Percentiles rank a stretch among this genome's conserved stretches.
Evolutionary conservation across 179 eudicot genomes (phyloP).

Genomic region (Sideroxylon spinosum): DNA sequence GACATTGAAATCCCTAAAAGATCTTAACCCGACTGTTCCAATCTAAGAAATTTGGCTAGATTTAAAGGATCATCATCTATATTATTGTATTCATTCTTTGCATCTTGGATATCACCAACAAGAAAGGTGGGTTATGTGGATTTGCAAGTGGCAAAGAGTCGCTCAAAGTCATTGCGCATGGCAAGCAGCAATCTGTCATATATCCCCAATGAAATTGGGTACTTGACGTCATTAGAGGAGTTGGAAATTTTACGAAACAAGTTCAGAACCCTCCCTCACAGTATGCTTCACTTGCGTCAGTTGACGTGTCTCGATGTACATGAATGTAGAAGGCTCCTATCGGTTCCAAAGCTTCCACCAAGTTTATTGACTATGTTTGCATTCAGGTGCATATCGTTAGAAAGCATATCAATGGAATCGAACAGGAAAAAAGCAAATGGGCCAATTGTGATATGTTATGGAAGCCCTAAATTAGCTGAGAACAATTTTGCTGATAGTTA

Average conservation of each 20-base stretch:
- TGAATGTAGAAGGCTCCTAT: not conserved
- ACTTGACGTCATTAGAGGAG: slow-evolving; percentile 1
- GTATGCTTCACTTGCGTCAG: not conserved
- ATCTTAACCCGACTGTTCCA: no score
- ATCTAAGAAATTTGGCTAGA: not conserved
- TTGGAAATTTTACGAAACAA: not conserved
- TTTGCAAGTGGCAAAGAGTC: not conserved
- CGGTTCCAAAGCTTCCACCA: not conserved
- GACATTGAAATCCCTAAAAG: no score
- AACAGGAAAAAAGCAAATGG: not conserved
- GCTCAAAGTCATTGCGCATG: not conserved
- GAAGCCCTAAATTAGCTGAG: not conserved
- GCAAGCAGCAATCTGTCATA: not conserved
- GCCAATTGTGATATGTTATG: not conserved
- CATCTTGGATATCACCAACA: not conserved
- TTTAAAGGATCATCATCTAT: not conserved
- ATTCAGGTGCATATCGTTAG: not conserved
- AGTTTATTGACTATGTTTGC: not conserved
- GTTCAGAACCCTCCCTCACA: not conserved
- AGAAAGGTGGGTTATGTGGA: not conserved
- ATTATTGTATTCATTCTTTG: not conserved
- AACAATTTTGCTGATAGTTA: not conserved
- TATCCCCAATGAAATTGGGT: not conserved
- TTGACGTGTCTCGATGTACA: not conserved
- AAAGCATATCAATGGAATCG: not conserved